Percentiles rank a stretch among this genome's conserved stretches.
Evolutionary conservation across 768 basidiomycete species (phyloP).

Genomic region (Coprinopsis strossmayeri): DNA sequence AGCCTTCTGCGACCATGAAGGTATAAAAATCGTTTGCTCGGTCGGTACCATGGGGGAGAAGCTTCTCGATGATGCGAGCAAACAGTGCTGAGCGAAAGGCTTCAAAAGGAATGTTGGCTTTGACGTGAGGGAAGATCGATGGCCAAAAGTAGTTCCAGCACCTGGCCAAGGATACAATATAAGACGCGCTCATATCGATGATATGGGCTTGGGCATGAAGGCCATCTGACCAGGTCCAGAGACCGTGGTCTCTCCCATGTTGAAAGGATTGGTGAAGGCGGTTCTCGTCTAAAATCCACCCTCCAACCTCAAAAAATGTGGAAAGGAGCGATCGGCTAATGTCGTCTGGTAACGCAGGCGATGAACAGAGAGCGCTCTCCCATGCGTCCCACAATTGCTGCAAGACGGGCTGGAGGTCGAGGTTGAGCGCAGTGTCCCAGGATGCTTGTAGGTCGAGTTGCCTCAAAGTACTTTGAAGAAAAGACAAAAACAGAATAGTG

Average conservation of each 20-base stretch:
- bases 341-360: background rate
- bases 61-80: conserved; percentile 9
- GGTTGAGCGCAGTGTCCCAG: no score
- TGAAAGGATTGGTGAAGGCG: background rate
- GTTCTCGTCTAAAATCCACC: background rate
- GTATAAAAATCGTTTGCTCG: conserved; percentile 27
- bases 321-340: conserved; percentile 1
- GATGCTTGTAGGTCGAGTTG: no score
- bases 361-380: background rate
- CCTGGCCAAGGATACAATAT: background rate
- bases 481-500: background rate
- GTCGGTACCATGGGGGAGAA: conserved; percentile 22
- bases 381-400: conserved; percentile 3
- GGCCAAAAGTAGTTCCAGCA: background rate
- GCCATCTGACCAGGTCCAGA: background rate
- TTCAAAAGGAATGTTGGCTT: background rate
- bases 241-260: background rate
- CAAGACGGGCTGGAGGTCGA: background rate
- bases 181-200: background rate
- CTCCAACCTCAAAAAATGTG: background rate
- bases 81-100: background rate
- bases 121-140: background rate
- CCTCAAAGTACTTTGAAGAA: background rate
- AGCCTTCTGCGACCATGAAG: conserved; percentile 19
- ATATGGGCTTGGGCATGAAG: background rate